Evolutionary conservation across 1,284 basidiomycete genomes (phyloP).

Genomic region (Blastosporella zonata): DNA sequence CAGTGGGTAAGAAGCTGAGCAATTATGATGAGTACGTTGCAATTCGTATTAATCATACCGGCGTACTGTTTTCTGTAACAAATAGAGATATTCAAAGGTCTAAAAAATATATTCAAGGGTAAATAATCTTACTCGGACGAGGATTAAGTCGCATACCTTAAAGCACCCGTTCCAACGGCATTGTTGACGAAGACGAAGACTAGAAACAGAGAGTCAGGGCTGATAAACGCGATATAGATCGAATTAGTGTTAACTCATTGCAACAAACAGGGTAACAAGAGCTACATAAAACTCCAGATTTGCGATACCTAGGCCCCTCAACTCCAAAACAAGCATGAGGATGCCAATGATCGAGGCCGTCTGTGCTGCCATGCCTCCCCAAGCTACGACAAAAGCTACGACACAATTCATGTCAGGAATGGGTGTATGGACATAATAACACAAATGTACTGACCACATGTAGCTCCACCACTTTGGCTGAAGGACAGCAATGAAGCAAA

Average conservation of each 20-base stretch:
- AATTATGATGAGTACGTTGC: neutral
- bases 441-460: conserved; percentile 36
- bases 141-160: conserved; percentile 25
- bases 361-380: conserved; percentile 44
- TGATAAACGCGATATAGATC: neutral
- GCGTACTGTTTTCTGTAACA: conserved; percentile 18
- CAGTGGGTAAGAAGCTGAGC: conserved; percentile 39
- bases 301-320: conserved; percentile 32
- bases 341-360: conserved; percentile 43
- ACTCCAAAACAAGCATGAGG: conserved; percentile 39
- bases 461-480: conserved; percentile 25
- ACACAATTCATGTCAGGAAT: neutral
- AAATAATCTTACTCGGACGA: neutral
- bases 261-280: conserved; percentile 34
- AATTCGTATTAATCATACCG: too few species aligned
- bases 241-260: conserved; percentile 33
- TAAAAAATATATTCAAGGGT: neutral
- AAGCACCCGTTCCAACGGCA: conserved; percentile 38
- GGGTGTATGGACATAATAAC: neutral
- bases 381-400: conserved; percentile 48
- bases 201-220: conserved; percentile 21
- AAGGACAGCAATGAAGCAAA: conserved; percentile 43
- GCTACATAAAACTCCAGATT: conserved; percentile 35
- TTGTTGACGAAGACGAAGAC: conserved; percentile 43
- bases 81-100: conserved; percentile 1